Conservation (phyloP, 2,329 filamentous ascomycete genomes). For the Paecilomyces formosus region DNA sequence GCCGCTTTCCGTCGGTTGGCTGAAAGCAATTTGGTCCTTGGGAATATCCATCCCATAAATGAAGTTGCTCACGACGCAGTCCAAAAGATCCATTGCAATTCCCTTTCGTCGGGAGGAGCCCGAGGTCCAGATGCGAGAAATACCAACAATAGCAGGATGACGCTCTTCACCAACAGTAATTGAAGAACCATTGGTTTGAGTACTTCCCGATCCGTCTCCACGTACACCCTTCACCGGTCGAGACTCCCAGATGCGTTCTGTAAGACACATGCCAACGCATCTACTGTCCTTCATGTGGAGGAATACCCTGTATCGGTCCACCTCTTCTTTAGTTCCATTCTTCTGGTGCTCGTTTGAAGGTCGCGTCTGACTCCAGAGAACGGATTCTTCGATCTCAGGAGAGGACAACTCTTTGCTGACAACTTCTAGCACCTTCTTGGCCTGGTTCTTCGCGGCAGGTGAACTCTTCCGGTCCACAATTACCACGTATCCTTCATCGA, state of each 20-base stretch:
- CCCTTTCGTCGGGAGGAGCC: conserved; percentile 48
- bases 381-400: conserved; percentile 50
- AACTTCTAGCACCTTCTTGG: conserved; percentile 53
- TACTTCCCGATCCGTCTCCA: conserved; percentile 10
- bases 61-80: conserved; percentile 49
- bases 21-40: conserved; percentile 54
- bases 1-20: conserved; percentile 58
- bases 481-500: conserved; percentile 47
- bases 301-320: conserved; percentile 52
- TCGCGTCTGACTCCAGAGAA: conserved; percentile 48
- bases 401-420: conserved; percentile 57
- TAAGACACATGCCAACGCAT: conserved; percentile 56
- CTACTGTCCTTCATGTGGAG: conserved; percentile 54
- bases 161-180: conserved; percentile 38
- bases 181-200: conserved; percentile 26
- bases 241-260: conserved; percentile 54
- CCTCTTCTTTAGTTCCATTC: conserved; percentile 26
- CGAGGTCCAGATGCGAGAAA: conserved; percentile 61
- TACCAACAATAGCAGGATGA: conserved; percentile 48
- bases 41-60: conserved; percentile 48
- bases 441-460: conserved; percentile 43
- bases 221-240: conserved; percentile 38
- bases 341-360: conserved; percentile 30
- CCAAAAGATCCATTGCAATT: conserved; percentile 51
- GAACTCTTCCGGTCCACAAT: conserved; percentile 51